Evolutionary conservation across 139 green algal species (phyloP).

Genomic region (Chlamydomonas applanata): DNA sequence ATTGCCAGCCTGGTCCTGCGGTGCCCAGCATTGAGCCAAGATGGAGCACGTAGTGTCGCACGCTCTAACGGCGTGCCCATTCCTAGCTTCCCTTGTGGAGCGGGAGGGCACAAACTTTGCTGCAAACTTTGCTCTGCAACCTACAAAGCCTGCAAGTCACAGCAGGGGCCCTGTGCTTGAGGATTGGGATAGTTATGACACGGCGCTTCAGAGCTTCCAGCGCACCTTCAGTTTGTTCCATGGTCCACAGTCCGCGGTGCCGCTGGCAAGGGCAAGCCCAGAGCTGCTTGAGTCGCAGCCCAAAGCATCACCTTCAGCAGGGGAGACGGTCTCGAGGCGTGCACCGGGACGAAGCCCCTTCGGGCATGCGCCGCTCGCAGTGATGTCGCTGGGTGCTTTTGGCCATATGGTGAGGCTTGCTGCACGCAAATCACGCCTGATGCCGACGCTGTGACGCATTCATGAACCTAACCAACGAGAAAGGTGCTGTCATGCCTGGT

Average conservation of each 20-base stretch:
- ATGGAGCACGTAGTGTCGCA: slow-evolving; percentile 5
- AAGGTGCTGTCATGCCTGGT: neutral
- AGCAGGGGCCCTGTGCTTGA: slow-evolving; percentile 8
- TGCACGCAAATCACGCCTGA: neutral
- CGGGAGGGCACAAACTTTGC: slow-evolving; percentile 10
- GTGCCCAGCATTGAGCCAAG: too few relatives aligned
- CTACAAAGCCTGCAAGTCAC: neutral
- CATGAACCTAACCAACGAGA: neutral
- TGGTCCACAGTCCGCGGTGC: slow-evolving; percentile 46
- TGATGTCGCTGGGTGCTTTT: slow-evolving; percentile 8
- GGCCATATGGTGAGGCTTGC: slow-evolving; percentile 11
- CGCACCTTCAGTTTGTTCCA: slow-evolving; percentile 62
- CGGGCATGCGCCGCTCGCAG: slow-evolving; percentile 1
- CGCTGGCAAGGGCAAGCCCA: slow-evolving; percentile 23
- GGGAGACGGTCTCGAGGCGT: neutral
- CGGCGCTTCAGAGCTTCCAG: too few relatives aligned
- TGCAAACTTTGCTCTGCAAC: slow-evolving; percentile 18
- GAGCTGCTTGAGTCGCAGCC: neutral
- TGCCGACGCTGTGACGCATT: neutral
- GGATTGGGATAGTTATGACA: slow-evolving; percentile 17
- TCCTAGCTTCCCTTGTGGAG: neutral
- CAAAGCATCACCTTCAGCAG: neutral
- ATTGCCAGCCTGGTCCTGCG: too few relatives aligned
- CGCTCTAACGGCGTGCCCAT: slow-evolving; percentile 10
- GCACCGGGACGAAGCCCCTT: neutral